These are phyloP conservation scores for Saccharomyces eubayanus DNA, from an alignment of 805 yeast genomes.

Conservation along the genomic window DNA sequence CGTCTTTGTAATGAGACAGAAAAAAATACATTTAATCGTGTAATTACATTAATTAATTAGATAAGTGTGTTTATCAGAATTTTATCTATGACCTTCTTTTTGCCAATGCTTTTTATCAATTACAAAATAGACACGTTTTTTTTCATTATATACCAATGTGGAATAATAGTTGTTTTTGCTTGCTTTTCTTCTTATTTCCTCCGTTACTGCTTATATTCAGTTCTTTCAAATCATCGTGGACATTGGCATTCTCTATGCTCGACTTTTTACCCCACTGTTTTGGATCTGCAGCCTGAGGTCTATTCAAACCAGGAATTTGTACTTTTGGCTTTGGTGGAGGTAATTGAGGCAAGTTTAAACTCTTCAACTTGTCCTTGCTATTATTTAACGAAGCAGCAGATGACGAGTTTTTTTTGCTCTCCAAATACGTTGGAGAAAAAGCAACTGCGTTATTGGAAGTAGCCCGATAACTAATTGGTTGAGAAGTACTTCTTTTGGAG, in stretches of 20 bases:
- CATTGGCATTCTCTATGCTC: neutral
- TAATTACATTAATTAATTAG: neutral
- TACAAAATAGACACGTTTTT: neutral
- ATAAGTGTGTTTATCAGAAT: neutral
- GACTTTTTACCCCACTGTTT: constrained; percentile 29
- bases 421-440: constrained; percentile 27
- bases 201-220: constrained; percentile 11
- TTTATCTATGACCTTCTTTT: neutral
- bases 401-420: constrained; percentile 17
- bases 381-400: constrained; percentile 12
- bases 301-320: constrained; percentile 53
- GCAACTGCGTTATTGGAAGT: constrained; percentile 17
- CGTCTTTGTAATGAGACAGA: constrained; percentile 20
- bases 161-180: constrained; percentile 47
- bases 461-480: constrained; percentile 1
- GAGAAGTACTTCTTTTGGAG: neutral
- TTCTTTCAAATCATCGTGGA: constrained; percentile 8
- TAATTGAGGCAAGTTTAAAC: constrained; percentile 41
- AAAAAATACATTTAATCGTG: neutral
- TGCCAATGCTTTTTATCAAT: neutral
- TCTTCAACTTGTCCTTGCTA: constrained; percentile 13
- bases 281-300: constrained; percentile 29
- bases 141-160: constrained; percentile 39
- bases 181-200: constrained; percentile 35
- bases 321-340: constrained; percentile 29